Percentiles rank a stretch among this genome's conserved stretches.
These are phyloP conservation scores for Plectosphaerella plurivora DNA, from an alignment of 2,329 filamentous ascomycete genomes.

Conservation along the genomic window DNA sequence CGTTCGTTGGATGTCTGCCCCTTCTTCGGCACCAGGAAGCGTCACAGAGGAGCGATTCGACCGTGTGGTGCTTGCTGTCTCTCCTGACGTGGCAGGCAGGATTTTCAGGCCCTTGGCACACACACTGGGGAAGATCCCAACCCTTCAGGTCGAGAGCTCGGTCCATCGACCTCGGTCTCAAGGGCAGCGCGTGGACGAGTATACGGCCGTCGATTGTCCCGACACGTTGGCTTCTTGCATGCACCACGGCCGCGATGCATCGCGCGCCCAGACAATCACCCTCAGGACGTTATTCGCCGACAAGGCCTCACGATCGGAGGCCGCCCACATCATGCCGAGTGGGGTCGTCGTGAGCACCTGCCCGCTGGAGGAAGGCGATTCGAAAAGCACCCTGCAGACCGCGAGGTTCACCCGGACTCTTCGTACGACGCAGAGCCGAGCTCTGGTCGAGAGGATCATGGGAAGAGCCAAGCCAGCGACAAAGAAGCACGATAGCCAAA, in stretches of 20 bases:
- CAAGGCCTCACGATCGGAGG: slow-evolving; percentile 36
- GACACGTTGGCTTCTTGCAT: slow-evolving; percentile 15
- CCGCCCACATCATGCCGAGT: slow-evolving; percentile 45
- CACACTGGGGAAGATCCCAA: slow-evolving; percentile 39
- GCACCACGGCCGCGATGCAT: slow-evolving; percentile 17
- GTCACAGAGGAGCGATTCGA: slow-evolving; percentile 37
- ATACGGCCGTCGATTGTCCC: slow-evolving; percentile 7
- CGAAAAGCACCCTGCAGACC: slow-evolving; percentile 34
- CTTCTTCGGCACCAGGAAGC: slow-evolving; percentile 1
- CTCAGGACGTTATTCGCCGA: slow-evolving; percentile 28
- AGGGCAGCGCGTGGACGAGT: neutral
- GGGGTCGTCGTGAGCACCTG: slow-evolving; percentile 50
- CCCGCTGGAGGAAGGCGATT: slow-evolving; percentile 33
- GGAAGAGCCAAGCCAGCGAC: slow-evolving; percentile 3
- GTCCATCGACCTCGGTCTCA: slow-evolving; percentile 19
- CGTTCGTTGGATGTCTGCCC: slow-evolving; percentile 26
- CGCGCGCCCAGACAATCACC: slow-evolving; percentile 23
- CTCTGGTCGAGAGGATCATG: slow-evolving; percentile 42
- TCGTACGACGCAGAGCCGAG: slow-evolving; percentile 41
- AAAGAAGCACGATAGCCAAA: neutral
- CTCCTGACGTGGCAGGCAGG: slow-evolving; percentile 44
- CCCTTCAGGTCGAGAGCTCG: slow-evolving; percentile 41
- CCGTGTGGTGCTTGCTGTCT: slow-evolving; percentile 48
- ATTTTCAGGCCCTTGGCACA: slow-evolving; percentile 39
- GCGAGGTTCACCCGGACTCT: slow-evolving; percentile 49